phyloP scores from a whole-genome alignment of 2,329 filamentous ascomycete species.

The Dryadomyces quercus-mongolicae region DNA sequence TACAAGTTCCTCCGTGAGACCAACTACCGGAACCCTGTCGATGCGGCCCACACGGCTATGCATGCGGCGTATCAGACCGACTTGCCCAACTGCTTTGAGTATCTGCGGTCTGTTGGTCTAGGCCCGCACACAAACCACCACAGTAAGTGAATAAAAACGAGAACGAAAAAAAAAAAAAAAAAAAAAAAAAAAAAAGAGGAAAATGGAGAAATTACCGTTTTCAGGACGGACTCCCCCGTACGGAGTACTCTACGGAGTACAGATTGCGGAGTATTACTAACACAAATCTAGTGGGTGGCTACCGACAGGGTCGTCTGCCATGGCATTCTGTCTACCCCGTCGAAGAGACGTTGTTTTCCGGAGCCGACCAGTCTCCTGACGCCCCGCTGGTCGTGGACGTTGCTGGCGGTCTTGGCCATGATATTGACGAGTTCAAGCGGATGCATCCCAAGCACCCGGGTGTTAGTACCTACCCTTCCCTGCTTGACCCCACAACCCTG shows the following conservation, averaged over 20 bases:
- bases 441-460: constrained; percentile 11
- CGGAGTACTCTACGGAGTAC: too few relatives aligned
- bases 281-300: constrained; percentile 16
- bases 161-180: neutral
- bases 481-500: neutral
- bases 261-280: neutral
- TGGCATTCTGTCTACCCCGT: constrained; percentile 22
- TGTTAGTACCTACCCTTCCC: neutral
- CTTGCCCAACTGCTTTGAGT: constrained; percentile 9
- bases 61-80: constrained; percentile 5
- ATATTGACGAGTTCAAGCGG: constrained; percentile 19
- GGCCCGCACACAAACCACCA: constrained; percentile 10
- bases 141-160: constrained; percentile 9
- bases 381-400: constrained; percentile 22
- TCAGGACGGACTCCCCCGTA: too few relatives aligned
- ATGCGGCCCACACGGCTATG: constrained; percentile 1
- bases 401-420: constrained; percentile 23
- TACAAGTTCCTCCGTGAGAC: neutral
- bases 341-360: constrained; percentile 18
- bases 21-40: neutral
- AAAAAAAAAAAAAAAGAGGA: too few relatives aligned
- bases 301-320: constrained; percentile 19
- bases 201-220: too few relatives aligned
- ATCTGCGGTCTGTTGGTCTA: constrained; percentile 5
- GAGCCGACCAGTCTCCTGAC: constrained; percentile 14